Conservation (phyloP, 1,139 yeast species). For the Scheffersomyces segobiensis region DNA sequence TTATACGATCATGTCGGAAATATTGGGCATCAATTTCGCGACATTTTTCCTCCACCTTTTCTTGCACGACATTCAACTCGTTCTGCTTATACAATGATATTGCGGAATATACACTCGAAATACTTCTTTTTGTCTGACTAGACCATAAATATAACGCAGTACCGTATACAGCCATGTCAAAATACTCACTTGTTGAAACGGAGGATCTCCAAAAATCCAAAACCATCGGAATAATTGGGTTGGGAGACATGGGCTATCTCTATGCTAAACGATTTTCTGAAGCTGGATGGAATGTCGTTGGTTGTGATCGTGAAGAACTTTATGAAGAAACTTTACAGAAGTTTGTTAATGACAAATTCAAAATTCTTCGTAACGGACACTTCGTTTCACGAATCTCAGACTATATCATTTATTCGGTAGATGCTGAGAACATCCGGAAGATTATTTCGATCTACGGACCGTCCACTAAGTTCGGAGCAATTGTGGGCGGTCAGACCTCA, state of each 20-base stretch:
- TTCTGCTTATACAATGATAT: neutral
- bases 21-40: neutral
- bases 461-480: slow-evolving; percentile 79
- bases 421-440: slow-evolving; percentile 74
- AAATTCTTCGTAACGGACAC: slow-evolving; percentile 73
- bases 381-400: slow-evolving; percentile 78
- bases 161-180: neutral
- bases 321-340: slow-evolving; percentile 50
- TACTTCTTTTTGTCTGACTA: neutral
- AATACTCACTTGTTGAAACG: neutral
- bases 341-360: slow-evolving; percentile 46
- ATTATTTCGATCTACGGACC: slow-evolving; percentile 82
- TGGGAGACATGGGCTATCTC: slow-evolving; percentile 94
- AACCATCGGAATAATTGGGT: slow-evolving; percentile 84
- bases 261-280: slow-evolving; percentile 76
- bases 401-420: slow-evolving; percentile 84
- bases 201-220: slow-evolving; percentile 27
- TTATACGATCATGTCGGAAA: neutral
- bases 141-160: neutral
- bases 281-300: slow-evolving; percentile 91
- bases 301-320: slow-evolving; percentile 80
- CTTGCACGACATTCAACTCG: neutral
- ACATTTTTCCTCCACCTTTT: neutral
- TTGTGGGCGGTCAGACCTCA: slow-evolving; percentile 98
- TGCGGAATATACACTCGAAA: neutral